Evolutionary conservation across 495 filamentous ascomycete genomes (phyloP), one percentile per base, ranked within the genome.

Genomic region (Cenococcum geophilum): DNA sequence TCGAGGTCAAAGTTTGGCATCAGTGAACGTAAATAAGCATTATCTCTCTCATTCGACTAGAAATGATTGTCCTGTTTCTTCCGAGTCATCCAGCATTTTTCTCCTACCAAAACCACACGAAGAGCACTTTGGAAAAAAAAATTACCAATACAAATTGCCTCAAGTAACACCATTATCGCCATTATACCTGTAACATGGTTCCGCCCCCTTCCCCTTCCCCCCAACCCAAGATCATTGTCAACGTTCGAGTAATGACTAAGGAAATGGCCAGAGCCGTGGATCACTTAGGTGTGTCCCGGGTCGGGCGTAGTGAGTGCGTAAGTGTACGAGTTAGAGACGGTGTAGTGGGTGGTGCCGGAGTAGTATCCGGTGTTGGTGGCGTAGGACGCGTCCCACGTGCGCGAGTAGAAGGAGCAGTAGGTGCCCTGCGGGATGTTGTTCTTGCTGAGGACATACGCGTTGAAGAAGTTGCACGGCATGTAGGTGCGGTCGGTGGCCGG

Each of bases 401-500:
- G 25, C 21, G 68, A 32, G 58, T 71, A 70, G 34, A 72, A 61
- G 18, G 63, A 56, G 55, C 71, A 71, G 51, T 68, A 66, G 0
- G 65, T 67, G 1, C 70, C 70, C 57, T 71, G 61, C 6, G 64
- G 63, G 35, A 61, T 65, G 42, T 71, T 67, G 63, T 80, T 76
- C 61, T 72, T 78, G 54, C 68, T 68, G 3, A 76, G 55, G n/a
- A 80, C 60, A 51, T 77, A 81, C 11, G 73, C 68, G 53, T 78
- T 76, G 71, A 79, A 79, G 75, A 80, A 80, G 55, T 72, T 72
- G 53, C 62, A 65, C 0, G 20, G 58, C 35, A 22, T 66, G 64
- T 27, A 72, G 64, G 49, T 75, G 62, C 34, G 63, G 52, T 16
- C 67, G 58, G 42, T 74, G 70, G 18, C 62, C 6, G 55, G 32